Conservation (phyloP, 805 yeast species). For the Pichia paraexigua region DNA sequence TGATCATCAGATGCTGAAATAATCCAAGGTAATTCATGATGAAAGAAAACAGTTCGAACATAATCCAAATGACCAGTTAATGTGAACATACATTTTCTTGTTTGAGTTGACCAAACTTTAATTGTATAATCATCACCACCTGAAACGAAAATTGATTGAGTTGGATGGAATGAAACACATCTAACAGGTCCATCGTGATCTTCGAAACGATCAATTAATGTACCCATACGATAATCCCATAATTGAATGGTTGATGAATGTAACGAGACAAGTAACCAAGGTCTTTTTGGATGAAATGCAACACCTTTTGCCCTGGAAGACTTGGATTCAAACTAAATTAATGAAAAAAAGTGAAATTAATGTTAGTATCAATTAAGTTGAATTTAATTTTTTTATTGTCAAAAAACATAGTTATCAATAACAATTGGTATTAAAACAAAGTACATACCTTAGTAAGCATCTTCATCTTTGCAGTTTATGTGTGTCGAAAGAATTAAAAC, state of each 20-base stretch:
- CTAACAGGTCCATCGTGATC: conserved; percentile 99
- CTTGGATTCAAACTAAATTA: conserved; percentile 55
- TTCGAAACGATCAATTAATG: conserved; percentile 89
- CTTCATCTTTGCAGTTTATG: conserved; percentile 48
- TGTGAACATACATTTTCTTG: conserved; percentile 87
- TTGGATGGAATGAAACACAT: conserved; percentile 91
- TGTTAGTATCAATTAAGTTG: conserved; percentile 7
- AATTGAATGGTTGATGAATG: conserved; percentile 98
- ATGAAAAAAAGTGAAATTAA: background rate
- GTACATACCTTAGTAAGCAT: conserved; percentile 22
- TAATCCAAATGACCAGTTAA: conserved; percentile 92
- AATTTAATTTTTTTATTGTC: too few relatives aligned
- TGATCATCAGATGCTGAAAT: conserved; percentile 95
- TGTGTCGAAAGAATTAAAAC: too few relatives aligned
- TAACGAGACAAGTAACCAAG: conserved; percentile 92
- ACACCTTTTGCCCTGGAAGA: conserved; percentile 91
- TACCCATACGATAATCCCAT: conserved; percentile 99
- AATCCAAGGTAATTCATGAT: conserved; percentile 95
- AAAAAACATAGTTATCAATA: background rate
- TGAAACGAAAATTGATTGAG: conserved; percentile 93
- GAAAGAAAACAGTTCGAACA: conserved; percentile 90
- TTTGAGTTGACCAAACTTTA: conserved; percentile 91
- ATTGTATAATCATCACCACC: conserved; percentile 96
- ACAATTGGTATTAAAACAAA: background rate
- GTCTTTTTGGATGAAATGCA: conserved; percentile 95